These are phyloP conservation scores for Saccharomyces hybrid DNA, from an alignment of 1,139 yeast genomes.

Conservation along the genomic window DNA sequence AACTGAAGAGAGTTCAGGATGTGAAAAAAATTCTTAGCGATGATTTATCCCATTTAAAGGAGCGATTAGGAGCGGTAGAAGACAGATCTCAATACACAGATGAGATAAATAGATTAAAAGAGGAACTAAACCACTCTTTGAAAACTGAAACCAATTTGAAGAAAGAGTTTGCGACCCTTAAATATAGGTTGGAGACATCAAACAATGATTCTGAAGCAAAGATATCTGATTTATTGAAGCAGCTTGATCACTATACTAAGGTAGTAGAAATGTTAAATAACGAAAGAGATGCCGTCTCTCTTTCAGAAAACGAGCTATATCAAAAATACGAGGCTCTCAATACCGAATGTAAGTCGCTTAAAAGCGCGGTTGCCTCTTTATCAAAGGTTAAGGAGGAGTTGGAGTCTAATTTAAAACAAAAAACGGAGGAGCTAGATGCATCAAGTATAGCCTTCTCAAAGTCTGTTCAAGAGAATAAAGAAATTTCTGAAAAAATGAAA, in stretches of 20 bases:
- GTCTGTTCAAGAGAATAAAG: conserved; percentile 40
- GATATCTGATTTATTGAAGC: conserved; percentile 42
- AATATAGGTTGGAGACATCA: conserved; percentile 54
- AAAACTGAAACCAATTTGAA: conserved; percentile 58
- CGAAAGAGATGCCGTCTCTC: conserved; percentile 41
- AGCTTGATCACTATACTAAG: conserved; percentile 44
- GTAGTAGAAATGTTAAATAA: conserved; percentile 40
- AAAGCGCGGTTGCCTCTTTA: conserved; percentile 28
- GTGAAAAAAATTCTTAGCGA: conserved; percentile 40
- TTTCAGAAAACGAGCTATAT: conserved; percentile 38
- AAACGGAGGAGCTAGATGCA: conserved; percentile 42
- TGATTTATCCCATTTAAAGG: conserved; percentile 48
- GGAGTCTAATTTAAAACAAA: conserved; percentile 39
- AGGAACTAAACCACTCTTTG: conserved; percentile 50
- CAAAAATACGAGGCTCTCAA: conserved; percentile 35
- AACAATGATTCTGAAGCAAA: conserved; percentile 47
- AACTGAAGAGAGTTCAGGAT: conserved; percentile 45
- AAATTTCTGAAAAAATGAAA: conserved; percentile 29
- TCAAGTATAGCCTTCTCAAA: conserved; percentile 42
- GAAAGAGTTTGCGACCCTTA: conserved; percentile 55
- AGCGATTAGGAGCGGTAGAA: conserved; percentile 37
- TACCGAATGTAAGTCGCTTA: conserved; percentile 39
- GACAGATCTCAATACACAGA: conserved; percentile 43
- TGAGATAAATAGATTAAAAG: conserved; percentile 52
- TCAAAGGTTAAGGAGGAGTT: conserved; percentile 44